Conservation (phyloP, 495 filamentous ascomycete species). For the Lasiosphaeriaceae sp. region DNA sequence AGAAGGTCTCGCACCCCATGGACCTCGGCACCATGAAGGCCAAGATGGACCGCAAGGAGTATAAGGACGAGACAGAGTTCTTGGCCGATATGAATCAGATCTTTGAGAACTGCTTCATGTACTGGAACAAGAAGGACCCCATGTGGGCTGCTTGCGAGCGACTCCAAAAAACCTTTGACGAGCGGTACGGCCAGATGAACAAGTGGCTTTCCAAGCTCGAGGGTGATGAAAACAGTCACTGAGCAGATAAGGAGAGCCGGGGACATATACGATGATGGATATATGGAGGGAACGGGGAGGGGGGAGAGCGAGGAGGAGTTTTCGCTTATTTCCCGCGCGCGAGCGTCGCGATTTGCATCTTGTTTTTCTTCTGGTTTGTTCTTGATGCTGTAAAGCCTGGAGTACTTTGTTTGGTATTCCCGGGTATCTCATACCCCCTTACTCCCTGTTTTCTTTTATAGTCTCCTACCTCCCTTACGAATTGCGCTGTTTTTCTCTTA, state of each 20-base stretch:
- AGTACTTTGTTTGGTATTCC: neutral
- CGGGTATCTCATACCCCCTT: neutral
- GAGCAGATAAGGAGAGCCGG: neutral
- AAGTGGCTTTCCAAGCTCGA: slow-evolving; percentile 49
- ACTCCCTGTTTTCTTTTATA: neutral
- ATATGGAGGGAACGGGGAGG: no score
- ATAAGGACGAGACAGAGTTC: slow-evolving; percentile 40
- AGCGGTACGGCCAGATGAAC: slow-evolving; percentile 44
- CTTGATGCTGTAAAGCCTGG: neutral
- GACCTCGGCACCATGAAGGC: slow-evolving; percentile 46
- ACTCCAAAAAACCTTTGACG: slow-evolving; percentile 48
- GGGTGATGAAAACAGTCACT: slow-evolving; percentile 34
- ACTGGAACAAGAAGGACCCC: slow-evolving; percentile 37
- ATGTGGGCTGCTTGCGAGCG: slow-evolving; percentile 45
- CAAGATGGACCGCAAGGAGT: slow-evolving; percentile 44
- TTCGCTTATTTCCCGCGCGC: no score
- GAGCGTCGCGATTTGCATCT: neutral
- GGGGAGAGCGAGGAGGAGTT: no score
- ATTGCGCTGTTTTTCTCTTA: neutral
- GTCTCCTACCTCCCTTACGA: neutral
- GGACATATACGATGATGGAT: neutral
- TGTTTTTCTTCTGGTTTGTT: neutral
- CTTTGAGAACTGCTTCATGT: slow-evolving; percentile 46
- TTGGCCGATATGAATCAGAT: slow-evolving; percentile 46
- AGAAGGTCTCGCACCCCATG: slow-evolving; percentile 45